Percentiles rank a stretch among this genome's conserved stretches.
Conservation (phyloP, 2,329 filamentous ascomycete species). For the Xylariales sp. region DNA sequence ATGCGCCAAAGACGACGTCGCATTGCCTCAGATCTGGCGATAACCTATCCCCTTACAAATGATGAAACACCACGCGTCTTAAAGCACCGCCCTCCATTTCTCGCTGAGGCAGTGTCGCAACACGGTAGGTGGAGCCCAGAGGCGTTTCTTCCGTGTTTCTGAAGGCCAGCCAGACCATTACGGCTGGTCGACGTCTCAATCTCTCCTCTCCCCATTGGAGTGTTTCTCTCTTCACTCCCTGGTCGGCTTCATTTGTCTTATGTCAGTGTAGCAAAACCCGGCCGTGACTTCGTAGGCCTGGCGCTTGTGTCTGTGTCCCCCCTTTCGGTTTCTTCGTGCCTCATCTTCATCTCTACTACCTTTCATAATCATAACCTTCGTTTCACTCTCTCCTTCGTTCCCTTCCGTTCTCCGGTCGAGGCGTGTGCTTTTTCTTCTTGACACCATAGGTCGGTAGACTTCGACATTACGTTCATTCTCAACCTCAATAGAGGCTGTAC, state of each 20-base stretch:
- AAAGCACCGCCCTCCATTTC: slow-evolving; percentile 1
- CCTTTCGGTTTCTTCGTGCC: slow-evolving; percentile 10
- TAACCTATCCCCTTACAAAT: neutral
- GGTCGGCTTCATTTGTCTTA: slow-evolving; percentile 1
- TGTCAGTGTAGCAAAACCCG: neutral
- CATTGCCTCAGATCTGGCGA: slow-evolving; percentile 2
- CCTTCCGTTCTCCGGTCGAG: slow-evolving; percentile 15
- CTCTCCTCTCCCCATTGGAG: slow-evolving; percentile 11
- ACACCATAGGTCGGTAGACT: slow-evolving; percentile 20
- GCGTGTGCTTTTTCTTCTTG: slow-evolving; percentile 17
- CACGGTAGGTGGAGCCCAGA: slow-evolving; percentile 13
- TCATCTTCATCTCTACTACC: slow-evolving; percentile 14
- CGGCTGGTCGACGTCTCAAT: slow-evolving; percentile 8
- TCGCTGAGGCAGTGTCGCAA: slow-evolving; percentile 10
- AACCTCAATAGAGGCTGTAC: slow-evolving; percentile 11
- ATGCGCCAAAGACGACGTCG: neutral
- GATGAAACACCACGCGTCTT: slow-evolving; percentile 10
- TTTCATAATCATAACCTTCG: slow-evolving; percentile 17
- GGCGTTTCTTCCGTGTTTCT: slow-evolving; percentile 22
- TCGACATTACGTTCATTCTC: slow-evolving; percentile 22
- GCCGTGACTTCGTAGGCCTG: slow-evolving; percentile 12
- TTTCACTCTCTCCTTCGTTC: slow-evolving; percentile 13
- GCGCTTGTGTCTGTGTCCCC: slow-evolving; percentile 20
- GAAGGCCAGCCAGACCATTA: slow-evolving; percentile 5
- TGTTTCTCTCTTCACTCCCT: neutral